A percentile compares a stretch with the other conserved stretches of the same genome.
Conservation (phyloP, 352 stramenopile genomes). For the Globisporangium emineosum region DNA sequence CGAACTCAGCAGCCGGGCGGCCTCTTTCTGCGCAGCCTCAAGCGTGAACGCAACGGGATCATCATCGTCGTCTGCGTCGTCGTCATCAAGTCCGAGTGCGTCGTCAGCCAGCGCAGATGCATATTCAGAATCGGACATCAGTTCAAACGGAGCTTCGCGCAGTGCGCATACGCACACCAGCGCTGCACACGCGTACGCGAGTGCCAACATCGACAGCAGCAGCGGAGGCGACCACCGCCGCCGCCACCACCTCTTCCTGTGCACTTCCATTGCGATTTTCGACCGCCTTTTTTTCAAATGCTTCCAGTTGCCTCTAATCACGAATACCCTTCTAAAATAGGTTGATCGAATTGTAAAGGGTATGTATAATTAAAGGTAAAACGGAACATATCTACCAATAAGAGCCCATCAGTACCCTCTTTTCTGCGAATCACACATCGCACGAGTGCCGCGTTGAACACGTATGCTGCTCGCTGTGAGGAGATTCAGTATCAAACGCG, state of each 20-base stretch:
- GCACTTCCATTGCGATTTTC: not conserved
- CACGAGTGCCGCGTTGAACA: slow-evolving; percentile 7
- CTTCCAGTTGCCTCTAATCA: slow-evolving; percentile 1
- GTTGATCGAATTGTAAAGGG: not conserved
- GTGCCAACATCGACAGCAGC: not conserved
- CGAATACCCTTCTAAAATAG: not conserved
- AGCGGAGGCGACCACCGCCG: not conserved
- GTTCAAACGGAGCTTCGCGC: not conserved
- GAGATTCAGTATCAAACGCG: slow-evolving; percentile 11
- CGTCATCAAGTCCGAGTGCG: not conserved
- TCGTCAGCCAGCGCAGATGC: not conserved
- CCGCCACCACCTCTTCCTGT: not conserved
- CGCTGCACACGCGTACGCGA: not conserved
- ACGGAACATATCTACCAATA: slow-evolving; percentile 7
- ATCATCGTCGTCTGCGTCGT: not conserved
- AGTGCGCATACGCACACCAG: not conserved
- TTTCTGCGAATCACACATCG: slow-evolving; percentile 19
- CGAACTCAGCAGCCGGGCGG: slow-evolving; percentile 13
- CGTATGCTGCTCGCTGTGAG: slow-evolving; percentile 1
- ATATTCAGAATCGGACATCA: not conserved
- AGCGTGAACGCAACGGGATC: slow-evolving; percentile 10
- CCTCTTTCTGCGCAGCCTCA: slow-evolving; percentile 13
- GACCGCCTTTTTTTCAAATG: not conserved
- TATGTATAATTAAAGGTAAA: not conserved
- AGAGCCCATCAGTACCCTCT: not conserved